These are phyloP conservation scores for Psilocybe azurescens DNA, from an alignment of 768 basidiomycete genomes.

Conservation along the genomic window DNA sequence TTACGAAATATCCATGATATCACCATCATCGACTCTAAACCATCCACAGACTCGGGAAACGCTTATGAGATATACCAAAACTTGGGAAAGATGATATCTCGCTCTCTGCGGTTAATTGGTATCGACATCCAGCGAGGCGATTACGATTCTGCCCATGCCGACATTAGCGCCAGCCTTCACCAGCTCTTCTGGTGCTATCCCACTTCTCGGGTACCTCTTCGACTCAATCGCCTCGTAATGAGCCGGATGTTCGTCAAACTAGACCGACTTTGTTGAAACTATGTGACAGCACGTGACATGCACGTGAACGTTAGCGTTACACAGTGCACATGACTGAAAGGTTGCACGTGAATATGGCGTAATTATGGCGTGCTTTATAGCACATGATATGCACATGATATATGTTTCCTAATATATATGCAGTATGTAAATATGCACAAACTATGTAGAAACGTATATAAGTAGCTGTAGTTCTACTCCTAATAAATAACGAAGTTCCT, in stretches of 20 bases:
- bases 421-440: no score
- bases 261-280: no score
- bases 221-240: slow-evolving; percentile 13
- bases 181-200: slow-evolving; percentile 18
- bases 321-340: no score
- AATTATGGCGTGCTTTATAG: no score
- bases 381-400: no score
- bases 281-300: no score
- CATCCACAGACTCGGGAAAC: slow-evolving; percentile 7
- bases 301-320: no score
- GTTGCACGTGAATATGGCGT: no score
- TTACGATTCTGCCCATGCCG: slow-evolving; percentile 2
- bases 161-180: slow-evolving; percentile 18
- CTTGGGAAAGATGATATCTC: slow-evolving; percentile 14
- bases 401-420: no score
- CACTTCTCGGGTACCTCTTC: slow-evolving; percentile 9
- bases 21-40: slow-evolving; percentile 1
- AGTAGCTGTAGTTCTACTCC: no score
- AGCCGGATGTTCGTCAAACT: slow-evolving; percentile 6
- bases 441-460: no score
- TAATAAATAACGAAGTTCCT: no score
- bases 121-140: slow-evolving; percentile 10
- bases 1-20: slow-evolving; percentile 2
- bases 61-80: slow-evolving; percentile 7
- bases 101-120: slow-evolving; percentile 11